Base-by-base conservation (phyloP, 805 yeast species). In the Pichia scutulata region DNA sequence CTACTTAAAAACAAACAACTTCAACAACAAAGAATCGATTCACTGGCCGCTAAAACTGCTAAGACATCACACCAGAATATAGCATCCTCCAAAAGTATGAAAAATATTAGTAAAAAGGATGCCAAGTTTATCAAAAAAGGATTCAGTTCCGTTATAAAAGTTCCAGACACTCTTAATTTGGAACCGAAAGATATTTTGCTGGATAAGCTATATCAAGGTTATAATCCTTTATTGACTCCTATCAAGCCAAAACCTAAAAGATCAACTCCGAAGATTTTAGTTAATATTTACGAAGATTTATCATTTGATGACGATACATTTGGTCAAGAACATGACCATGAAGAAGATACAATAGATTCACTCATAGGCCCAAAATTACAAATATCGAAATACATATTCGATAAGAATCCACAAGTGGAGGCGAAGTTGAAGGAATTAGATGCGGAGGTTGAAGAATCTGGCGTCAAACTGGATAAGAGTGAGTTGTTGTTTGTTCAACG, bases 161-260 rank as follows among this genome's bases (percentile, higher is more conserved):
- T 68, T 12, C 69, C 71, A 18, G 61, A 62, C 23, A 65, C 70
- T 1, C 54, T 61, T 40, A 59, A 60, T 19, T 50, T 67, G 18
- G 66, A 59, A 30, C 66, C 71, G 9, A 65, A 61, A 41, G 70
- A 67, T 24, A 56, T 68, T 10, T 47, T 68, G 28, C 47, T 68
- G 23, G 71, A 68, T 52, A 60, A 55, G n/a, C 53, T 68, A 8
- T 68, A 68, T 52, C 67, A 62, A 51, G 71, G 69, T 2, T 67
- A 66, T 46, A 62, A 65, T 41, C 72, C 72, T 14, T 52, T 68
- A 30, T 61, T 70, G 12, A 48, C 55, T 4, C 68, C 69, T 13
- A 62, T 63, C 5, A 57, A 59, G 41, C 49, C 52, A 7, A 43
- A 39, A 12, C 44, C 37, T 8, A 57, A 60, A 37, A 57, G 57